Evolutionary conservation across 2,329 filamentous ascomycete genomes (phyloP), one percentile per base, ranked within the genome.

Genomic region (Penicillium sclerotiorum): DNA sequence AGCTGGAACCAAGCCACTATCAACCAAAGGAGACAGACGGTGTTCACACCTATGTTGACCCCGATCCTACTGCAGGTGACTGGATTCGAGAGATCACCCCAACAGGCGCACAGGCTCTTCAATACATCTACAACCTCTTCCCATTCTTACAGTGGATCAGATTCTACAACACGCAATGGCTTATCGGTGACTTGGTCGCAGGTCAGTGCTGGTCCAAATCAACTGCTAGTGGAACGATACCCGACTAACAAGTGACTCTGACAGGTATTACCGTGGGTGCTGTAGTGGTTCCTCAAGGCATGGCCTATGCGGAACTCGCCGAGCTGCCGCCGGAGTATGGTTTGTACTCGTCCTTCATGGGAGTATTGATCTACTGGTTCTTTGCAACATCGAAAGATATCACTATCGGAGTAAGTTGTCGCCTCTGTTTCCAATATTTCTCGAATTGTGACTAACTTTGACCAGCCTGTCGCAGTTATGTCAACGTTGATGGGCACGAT

Each of bases 361-460:
- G 93, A 43, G 92, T 95, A 13, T 71, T 96, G 55, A 80, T 96
- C 53, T 99, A 99, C 73, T 97, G 93, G 93, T 88, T 96, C 67
- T 97, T 97, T 65, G 94, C 92, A 27, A 99, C 94, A 0, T 96
- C 93, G 12, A 99, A 97, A 69, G 93, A 99, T 71, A 97, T 99
- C 65, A 96, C 93, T 8, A 97, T 97, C 49, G 93, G 93, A 13
- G 87, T 89, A 78, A 74, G 86, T 81, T 17, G 3, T 13, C 23
- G n/a, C n/a, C n/a, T n/a, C n/a, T n/a, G n/a, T n/a, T n/a, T n/a
- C n/a, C n/a, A n/a, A n/a, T n/a, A n/a, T n/a, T n/a, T n/a, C n/a
- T n/a, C n/a, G n/a, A n/a, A n/a, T n/a, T n/a, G n/a, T 13, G 7
- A 33, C 45, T 53, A 32, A 53, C 42, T 5, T 30, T 47, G 41